phyloP scores from a whole-genome alignment of 1,139 yeast genomes.

The Tardiomyces blankii region DNA sequence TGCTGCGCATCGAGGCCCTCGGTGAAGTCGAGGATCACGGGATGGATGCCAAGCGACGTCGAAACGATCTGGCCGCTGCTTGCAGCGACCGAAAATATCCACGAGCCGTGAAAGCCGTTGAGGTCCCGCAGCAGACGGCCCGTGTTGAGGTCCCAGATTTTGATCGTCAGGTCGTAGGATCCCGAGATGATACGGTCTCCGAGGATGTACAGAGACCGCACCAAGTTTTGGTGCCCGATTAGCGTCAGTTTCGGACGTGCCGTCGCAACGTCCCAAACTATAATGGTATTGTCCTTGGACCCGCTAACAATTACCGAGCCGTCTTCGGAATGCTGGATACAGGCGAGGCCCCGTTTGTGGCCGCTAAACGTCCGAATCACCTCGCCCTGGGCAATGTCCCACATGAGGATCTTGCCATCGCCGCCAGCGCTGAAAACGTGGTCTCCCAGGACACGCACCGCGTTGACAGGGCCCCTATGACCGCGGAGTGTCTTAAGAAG shows the following conservation, averaged over 20 bases:
- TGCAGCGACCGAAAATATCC: constrained; percentile 27
- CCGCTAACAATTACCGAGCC: constrained; percentile 21
- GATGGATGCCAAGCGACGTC: constrained; percentile 24
- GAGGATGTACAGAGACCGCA: constrained; percentile 21
- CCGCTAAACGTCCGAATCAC: constrained; percentile 19
- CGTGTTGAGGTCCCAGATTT: constrained; percentile 25
- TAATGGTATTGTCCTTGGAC: constrained; percentile 25
- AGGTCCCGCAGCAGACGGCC: constrained; percentile 18
- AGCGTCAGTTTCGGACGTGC: constrained; percentile 19
- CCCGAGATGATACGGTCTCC: constrained; percentile 24
- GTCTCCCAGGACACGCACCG: constrained; percentile 19
- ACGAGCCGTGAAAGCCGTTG: constrained; percentile 24
- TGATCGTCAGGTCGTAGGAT: constrained; percentile 27
- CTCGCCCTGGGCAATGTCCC: constrained; percentile 19
- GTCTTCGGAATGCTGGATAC: constrained; percentile 20
- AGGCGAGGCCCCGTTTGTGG: constrained; percentile 28
- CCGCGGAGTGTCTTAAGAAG: constrained; percentile 16
- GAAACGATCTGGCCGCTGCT: constrained; percentile 21
- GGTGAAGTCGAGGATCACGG: constrained; percentile 23
- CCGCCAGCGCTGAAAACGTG: constrained; percentile 27
- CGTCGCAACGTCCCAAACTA: constrained; percentile 24
- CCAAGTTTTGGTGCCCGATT: constrained; percentile 23
- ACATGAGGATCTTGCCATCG: constrained; percentile 23
- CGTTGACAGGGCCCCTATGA: constrained; percentile 27
- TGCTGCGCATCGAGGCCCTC: not conserved